Evolutionary conservation across 371 early-diverging fungal genomes (phyloP).

Genomic region (Massospora cicadina): DNA sequence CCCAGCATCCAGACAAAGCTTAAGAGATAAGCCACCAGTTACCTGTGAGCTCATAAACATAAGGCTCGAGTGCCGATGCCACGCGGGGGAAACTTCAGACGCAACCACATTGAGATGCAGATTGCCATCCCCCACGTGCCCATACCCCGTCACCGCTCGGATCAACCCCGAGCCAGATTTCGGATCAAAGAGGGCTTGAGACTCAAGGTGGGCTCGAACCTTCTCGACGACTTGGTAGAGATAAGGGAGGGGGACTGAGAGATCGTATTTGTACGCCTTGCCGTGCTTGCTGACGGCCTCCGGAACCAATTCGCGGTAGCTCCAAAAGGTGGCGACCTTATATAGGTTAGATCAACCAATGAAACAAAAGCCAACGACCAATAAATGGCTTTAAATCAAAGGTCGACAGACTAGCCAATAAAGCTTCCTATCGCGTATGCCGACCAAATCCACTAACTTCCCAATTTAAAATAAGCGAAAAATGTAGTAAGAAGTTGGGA

Average conservation of each 20-base stretch:
- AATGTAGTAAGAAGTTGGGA: too few relatives aligned
- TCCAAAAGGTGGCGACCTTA: constrained; percentile 58
- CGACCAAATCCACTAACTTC: too few relatives aligned
- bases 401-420: too few relatives aligned
- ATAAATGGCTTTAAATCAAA: too few relatives aligned
- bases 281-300: constrained; percentile 73
- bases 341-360: not conserved
- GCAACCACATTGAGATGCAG: constrained; percentile 84
- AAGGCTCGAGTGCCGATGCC: constrained; percentile 71
- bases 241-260: constrained; percentile 66
- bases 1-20: too few relatives aligned
- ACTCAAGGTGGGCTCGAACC: constrained; percentile 41
- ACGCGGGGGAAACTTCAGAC: constrained; percentile 30
- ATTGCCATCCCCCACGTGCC: constrained; percentile 84
- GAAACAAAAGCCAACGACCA: too few relatives aligned
- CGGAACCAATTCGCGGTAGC: constrained; percentile 81
- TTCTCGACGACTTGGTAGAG: constrained; percentile 74
- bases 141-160: constrained; percentile 65
- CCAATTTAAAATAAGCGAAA: too few relatives aligned
- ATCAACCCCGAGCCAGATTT: constrained; percentile 15
- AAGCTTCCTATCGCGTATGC: too few relatives aligned
- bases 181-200: constrained; percentile 18
- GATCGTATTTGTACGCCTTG: constrained; percentile 81
- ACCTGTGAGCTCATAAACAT: constrained; percentile 75
- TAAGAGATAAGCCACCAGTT: constrained; percentile 16